Base-by-base conservation (phyloP, 2,329 filamentous ascomycete species). In the Trichophyton mentagrophytes region DNA sequence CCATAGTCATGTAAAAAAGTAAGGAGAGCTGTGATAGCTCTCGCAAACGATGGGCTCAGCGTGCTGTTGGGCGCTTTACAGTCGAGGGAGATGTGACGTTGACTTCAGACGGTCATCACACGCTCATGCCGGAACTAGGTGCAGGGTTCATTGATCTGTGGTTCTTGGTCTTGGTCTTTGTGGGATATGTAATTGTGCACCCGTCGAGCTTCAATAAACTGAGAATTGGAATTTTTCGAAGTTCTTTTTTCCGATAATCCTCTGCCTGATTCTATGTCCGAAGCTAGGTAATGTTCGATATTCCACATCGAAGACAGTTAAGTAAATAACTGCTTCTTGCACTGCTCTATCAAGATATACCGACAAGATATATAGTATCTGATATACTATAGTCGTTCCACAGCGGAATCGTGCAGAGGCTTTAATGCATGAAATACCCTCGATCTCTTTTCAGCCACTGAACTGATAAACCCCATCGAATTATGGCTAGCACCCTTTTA, bases 311-410 rank as follows among this genome's bases (percentile, higher is more conserved):
- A 69, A 69, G 67, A 69, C 68, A 71, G 71, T 66, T 68, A 69
- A 70, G 68, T 69, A 67, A 70, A 69, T 69, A 67, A 71, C 71
- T 74, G 79, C 72, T 75, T 77, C 77, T 74, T 78, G 78, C 69
- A 78, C 78, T 79, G 82, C 78, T 82, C 81, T 85, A 85, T 83
- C 78, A 83, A 84, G 79, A 82, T 82, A 81, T 83, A 82, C 84
- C 81, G 81, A 84, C 79, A 84, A 79, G 78, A 80, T 84, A 83
- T 82, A 81, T 80, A 80, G 76, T 75, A 78, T 76, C 72, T 70
- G 73, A 69, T 72, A 72, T 75, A 77, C 73, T 76, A 76, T 75
- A 69, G 69, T 73, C 67, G 73, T 70, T 72, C 68, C 68, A 70
- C 66, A 71, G 71, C 66, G 66, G 64, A 55, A 67, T 68, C 69